Conservation (phyloP, 768 basidiomycete species). For the Mycena floridula region DNA sequence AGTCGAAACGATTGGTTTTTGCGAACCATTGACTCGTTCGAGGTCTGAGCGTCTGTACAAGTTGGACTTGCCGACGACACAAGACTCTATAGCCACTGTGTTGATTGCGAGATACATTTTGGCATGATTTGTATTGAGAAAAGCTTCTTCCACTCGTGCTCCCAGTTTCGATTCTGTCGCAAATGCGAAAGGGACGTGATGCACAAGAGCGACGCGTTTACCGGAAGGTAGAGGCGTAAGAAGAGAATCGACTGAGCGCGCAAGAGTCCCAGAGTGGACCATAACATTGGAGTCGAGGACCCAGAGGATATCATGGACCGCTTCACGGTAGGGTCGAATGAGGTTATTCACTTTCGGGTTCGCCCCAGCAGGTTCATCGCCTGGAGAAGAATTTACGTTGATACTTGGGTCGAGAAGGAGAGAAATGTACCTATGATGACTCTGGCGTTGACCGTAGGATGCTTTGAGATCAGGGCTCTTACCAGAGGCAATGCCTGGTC, state of each 20-base stretch:
- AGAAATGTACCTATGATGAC: slow-evolving; percentile 65
- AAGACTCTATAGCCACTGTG: slow-evolving; percentile 82
- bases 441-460: slow-evolving; percentile 66
- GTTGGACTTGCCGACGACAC: slow-evolving; percentile 96
- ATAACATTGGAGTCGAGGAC: slow-evolving; percentile 94
- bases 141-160: slow-evolving; percentile 85
- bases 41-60: slow-evolving; percentile 88
- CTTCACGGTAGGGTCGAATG: slow-evolving; percentile 73
- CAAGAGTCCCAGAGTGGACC: slow-evolving; percentile 70
- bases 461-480: slow-evolving; percentile 67
- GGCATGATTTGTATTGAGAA: slow-evolving; percentile 94
- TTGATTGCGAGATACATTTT: slow-evolving; percentile 98
- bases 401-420: not conserved
- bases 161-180: slow-evolving; percentile 68
- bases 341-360: slow-evolving; percentile 99
- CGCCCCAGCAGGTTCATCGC: slow-evolving; percentile 78
- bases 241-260: slow-evolving; percentile 79
- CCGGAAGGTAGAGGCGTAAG: slow-evolving; percentile 32
- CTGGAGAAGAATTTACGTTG: slow-evolving; percentile 29
- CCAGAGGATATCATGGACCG: slow-evolving; percentile 89
- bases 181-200: slow-evolving; percentile 90
- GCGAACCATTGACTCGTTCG: slow-evolving; percentile 62
- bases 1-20: slow-evolving; percentile 37
- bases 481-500: slow-evolving; percentile 90
- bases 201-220: slow-evolving; percentile 75